Conservation (phyloP, 1,139 yeast genomes). For the Lodderomyces margitis region DNA sequence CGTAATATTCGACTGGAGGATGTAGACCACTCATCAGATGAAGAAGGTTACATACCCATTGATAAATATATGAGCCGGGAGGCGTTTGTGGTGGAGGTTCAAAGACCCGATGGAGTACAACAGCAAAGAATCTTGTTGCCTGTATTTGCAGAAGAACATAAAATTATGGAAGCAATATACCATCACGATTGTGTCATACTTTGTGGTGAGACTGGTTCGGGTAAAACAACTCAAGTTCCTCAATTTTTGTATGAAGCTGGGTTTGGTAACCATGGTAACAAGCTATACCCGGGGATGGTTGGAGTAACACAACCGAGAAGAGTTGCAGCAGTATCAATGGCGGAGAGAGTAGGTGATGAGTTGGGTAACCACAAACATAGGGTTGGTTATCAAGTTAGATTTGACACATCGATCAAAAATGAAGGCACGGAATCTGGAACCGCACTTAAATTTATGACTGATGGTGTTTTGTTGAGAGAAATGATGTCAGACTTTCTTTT, state of each 20-base stretch:
- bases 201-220: constrained; percentile 92
- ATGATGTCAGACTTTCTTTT: constrained; percentile 84
- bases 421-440: constrained; percentile 56
- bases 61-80: constrained; percentile 55
- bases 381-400: constrained; percentile 91
- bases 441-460: constrained; percentile 94
- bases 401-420: constrained; percentile 69
- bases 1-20: constrained; percentile 59
- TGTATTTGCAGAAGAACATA: constrained; percentile 86
- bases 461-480: constrained; percentile 92
- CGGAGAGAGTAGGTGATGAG: constrained; percentile 80
- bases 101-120: constrained; percentile 65
- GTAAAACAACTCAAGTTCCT: constrained; percentile 78
- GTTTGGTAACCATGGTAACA: constrained; percentile 64
- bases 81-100: constrained; percentile 67
- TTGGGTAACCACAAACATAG: constrained; percentile 73
- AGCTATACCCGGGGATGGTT: constrained; percentile 79
- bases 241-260: constrained; percentile 85
- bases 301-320: constrained; percentile 97
- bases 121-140: constrained; percentile 71
- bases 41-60: constrained; percentile 55
- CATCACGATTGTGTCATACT: constrained; percentile 88
- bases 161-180: constrained; percentile 92
- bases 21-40: constrained; percentile 56
- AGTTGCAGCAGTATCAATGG: constrained; percentile 98